Evolutionary conservation across 768 basidiomycete genomes (phyloP).

Genomic region (Naematelia aurantialba): DNA sequence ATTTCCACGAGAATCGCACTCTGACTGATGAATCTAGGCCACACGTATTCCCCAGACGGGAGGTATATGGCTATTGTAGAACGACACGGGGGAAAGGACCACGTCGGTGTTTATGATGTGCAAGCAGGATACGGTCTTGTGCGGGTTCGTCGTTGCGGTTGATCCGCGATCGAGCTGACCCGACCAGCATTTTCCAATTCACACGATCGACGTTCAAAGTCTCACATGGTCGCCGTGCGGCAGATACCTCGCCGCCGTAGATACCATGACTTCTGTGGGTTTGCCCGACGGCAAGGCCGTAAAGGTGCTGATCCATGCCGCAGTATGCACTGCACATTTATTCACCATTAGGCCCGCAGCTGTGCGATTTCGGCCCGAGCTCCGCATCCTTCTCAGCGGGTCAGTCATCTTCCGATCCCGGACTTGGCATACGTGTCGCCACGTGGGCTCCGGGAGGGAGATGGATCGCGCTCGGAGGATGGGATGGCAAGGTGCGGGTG

Average conservation of each 20-base stretch:
- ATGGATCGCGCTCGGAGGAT: slow-evolving; percentile 77
- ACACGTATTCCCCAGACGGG: slow-evolving; percentile 58
- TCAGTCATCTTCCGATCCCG: slow-evolving; percentile 59
- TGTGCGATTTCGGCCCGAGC: slow-evolving; percentile 34
- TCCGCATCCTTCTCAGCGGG: slow-evolving; percentile 28
- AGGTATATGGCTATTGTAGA: slow-evolving; percentile 83
- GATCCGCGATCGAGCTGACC: slow-evolving; percentile 10
- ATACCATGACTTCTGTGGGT: slow-evolving; percentile 44
- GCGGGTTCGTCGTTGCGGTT: slow-evolving; percentile 24
- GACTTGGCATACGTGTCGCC: slow-evolving; percentile 72
- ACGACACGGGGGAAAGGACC: slow-evolving; percentile 84
- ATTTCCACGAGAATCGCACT: background rate
- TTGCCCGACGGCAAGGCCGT: background rate
- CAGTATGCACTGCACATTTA: slow-evolving; percentile 50
- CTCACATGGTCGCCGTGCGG: slow-evolving; percentile 51
- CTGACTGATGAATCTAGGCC: slow-evolving; percentile 20
- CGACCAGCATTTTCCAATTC: slow-evolving; percentile 75
- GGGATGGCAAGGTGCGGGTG: slow-evolving; percentile 73
- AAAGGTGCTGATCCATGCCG: background rate
- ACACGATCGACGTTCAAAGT: slow-evolving; percentile 57
- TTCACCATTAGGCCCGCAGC: slow-evolving; percentile 45
- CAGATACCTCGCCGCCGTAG: slow-evolving; percentile 49
- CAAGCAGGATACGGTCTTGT: slow-evolving; percentile 28
- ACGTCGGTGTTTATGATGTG: slow-evolving; percentile 74
- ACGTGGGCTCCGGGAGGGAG: slow-evolving; percentile 82